Base-by-base conservation (phyloP, 768 basidiomycete genomes). In the Paxillus involutus region DNA sequence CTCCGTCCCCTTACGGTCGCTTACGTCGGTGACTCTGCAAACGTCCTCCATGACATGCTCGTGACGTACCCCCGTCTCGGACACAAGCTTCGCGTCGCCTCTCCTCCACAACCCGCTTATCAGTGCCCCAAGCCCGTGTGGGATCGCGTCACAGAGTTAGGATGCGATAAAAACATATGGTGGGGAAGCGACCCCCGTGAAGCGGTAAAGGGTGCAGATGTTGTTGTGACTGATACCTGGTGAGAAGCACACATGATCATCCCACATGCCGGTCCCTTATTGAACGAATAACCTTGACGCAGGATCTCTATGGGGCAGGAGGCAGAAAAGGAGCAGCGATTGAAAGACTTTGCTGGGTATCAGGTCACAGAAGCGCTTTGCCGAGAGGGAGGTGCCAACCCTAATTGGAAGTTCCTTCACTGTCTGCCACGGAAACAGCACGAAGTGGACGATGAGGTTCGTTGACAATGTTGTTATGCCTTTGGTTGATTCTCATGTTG, bases 221-320 rank as follows among this genome's bases (percentile, higher is more conserved):
- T 98, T n/a, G 90, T 98, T 44, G 83, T 97, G 11, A 99, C 97
- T 2, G 97, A 99, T 70, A 99, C 97, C 4, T 99, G 96, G 94
- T 92, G 55, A 53, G 79, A 67, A 44, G 41, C 21, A 24, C 10
- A 12, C 16, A 12, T 24, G 1, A 6, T 3, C 24, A 4, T 29
- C 12, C 17, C 11, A 7, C 32, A 13, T 19, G 9, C 6, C n/a
- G 5, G n/a, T 26, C 7, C 26, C 7, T 29, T 46, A 21, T 45
- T 14, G 6, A 24, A 8, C 47, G 39, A 19, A n/a, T n/a, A n/a
- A 16, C 11, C 13, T 12, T 2, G 16, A 11, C 26, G 13, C 63
- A 95, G 93, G 94, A 94, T 98, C 59, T 98, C 96, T 2, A 98
- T 99, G 97, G 97, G 97, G 16, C 94, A 97, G 71, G 97, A 98